Evolutionary conservation across 768 basidiomycete species (phyloP).

Genomic region (Dioszegia aurantiaca): DNA sequence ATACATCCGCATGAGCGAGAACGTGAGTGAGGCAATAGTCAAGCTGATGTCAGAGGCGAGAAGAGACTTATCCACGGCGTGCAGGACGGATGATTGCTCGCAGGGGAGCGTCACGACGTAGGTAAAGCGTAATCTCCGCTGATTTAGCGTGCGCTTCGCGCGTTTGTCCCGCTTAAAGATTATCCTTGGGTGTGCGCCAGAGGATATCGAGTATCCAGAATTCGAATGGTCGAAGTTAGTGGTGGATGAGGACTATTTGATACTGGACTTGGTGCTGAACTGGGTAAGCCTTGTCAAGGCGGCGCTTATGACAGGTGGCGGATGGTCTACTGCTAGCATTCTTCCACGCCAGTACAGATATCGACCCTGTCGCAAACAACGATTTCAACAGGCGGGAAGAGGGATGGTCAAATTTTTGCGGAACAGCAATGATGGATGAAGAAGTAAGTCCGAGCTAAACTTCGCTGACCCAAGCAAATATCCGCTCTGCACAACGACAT

Average conservation of each 20-base stretch:
- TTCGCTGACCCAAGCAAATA: conserved; percentile 44
- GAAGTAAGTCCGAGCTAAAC: conserved; percentile 41
- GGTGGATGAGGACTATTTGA: conserved; percentile 50
- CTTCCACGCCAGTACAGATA: conserved; percentile 52
- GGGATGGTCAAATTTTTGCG: conserved; percentile 52
- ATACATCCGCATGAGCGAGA: conserved; percentile 51
- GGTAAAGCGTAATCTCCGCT: conserved; percentile 6
- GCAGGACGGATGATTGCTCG: conserved; percentile 43
- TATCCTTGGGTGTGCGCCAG: conserved; percentile 46
- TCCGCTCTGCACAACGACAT: conserved; percentile 41
- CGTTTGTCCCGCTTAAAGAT: conserved; percentile 46
- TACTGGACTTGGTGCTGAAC: conserved; percentile 50
- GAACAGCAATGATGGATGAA: conserved; percentile 45
- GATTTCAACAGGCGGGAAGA: conserved; percentile 37
- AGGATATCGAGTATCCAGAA: conserved; percentile 39
- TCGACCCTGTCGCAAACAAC: conserved; percentile 46
- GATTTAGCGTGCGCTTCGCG: conserved; percentile 48
- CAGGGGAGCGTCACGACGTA: conserved; percentile 52
- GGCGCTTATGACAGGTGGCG: conserved; percentile 35
- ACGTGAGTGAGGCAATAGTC: conserved; percentile 33
- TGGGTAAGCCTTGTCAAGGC: conserved; percentile 38
- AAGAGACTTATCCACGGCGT: conserved; percentile 44
- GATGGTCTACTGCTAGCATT: conserved; percentile 51
- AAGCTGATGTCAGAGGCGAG: conserved; percentile 37
- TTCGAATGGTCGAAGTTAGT: conserved; percentile 39